Conservation (phyloP, 2,329 filamentous ascomycete genomes). For the Aspergillus felis region DNA sequence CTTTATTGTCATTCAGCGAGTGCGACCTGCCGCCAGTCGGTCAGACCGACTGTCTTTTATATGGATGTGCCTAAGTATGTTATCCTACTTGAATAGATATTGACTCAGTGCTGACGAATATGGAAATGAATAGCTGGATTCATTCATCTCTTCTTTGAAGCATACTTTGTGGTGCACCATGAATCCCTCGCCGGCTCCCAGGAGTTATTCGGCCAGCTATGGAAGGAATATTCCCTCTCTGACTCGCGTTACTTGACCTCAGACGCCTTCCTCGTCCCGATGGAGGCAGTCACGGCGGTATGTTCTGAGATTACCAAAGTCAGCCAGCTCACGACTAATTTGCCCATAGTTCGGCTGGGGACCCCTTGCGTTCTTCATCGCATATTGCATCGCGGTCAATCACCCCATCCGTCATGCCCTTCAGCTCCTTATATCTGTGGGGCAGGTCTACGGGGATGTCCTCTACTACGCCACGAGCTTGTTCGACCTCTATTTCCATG, state of each 20-base stretch:
- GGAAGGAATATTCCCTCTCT: slow-evolving; percentile 83
- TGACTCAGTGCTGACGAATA: background rate
- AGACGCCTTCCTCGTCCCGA: slow-evolving; percentile 76
- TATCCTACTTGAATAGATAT: too few species aligned
- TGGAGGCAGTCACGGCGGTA: slow-evolving; percentile 74
- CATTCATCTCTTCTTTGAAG: slow-evolving; percentile 71
- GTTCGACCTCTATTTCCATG: slow-evolving; percentile 48
- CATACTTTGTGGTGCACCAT: slow-evolving; percentile 67
- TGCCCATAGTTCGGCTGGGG: slow-evolving; percentile 48
- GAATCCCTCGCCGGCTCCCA: slow-evolving; percentile 57
- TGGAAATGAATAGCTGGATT: slow-evolving; percentile 6
- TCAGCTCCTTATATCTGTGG: slow-evolving; percentile 51
- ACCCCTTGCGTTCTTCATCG: slow-evolving; percentile 50
- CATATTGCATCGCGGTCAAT: slow-evolving; percentile 45
- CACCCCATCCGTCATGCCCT: slow-evolving; percentile 50
- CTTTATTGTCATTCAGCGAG: slow-evolving; percentile 47
- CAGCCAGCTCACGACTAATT: background rate
- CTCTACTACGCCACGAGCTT: slow-evolving; percentile 54
- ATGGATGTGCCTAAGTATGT: slow-evolving; percentile 67
- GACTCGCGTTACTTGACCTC: slow-evolving; percentile 79
- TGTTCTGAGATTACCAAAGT: slow-evolving; percentile 21
- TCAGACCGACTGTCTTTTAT: slow-evolving; percentile 55
- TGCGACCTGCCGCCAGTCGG: slow-evolving; percentile 47
- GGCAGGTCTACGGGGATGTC: slow-evolving; percentile 54
- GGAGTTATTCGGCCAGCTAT: slow-evolving; percentile 71